Evolutionary conservation across 2,329 filamentous ascomycete species (phyloP).

Genomic region (Penicillium sp.): DNA sequence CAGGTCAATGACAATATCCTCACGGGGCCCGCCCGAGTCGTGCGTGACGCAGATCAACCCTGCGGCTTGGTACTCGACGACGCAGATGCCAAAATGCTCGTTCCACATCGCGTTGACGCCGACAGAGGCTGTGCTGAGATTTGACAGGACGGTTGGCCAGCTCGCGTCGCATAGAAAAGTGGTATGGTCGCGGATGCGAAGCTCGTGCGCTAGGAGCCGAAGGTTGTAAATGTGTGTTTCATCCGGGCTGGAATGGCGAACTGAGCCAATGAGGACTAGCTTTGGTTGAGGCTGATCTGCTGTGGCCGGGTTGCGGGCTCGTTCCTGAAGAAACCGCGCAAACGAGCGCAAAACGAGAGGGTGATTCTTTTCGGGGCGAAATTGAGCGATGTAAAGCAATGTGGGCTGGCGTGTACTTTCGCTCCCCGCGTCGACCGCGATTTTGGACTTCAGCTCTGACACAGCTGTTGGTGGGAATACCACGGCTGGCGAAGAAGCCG

Average conservation of each 20-base stretch:
- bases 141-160: conserved; percentile 79
- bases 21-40: conserved; percentile 82
- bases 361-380: conserved; percentile 96
- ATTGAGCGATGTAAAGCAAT: conserved; percentile 92
- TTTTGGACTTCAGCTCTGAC: conserved; percentile 67
- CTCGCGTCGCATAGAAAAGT: conserved; percentile 85
- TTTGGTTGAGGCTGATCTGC: conserved; percentile 46
- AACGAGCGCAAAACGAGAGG: conserved; percentile 79
- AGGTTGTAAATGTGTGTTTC: conserved; percentile 71
- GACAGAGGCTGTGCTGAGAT: conserved; percentile 68
- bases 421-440: conserved; percentile 64
- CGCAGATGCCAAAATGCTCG: conserved; percentile 96
- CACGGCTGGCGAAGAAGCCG: conserved; percentile 47
- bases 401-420: conserved; percentile 64
- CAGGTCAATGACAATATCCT: conserved; percentile 81
- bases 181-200: conserved; percentile 75
- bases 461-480: conserved; percentile 93
- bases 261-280: conserved; percentile 82
- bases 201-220: conserved; percentile 75
- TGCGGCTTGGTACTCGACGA: conserved; percentile 96
- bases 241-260: conserved; percentile 60
- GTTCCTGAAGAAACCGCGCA: conserved; percentile 61
- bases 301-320: conserved; percentile 47
- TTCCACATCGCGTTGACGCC: conserved; percentile 99
- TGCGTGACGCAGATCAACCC: conserved; percentile 91